These are phyloP conservation scores for Prunus kanzakura DNA, from an alignment of 306 rosid species.

Conservation along the genomic window DNA sequence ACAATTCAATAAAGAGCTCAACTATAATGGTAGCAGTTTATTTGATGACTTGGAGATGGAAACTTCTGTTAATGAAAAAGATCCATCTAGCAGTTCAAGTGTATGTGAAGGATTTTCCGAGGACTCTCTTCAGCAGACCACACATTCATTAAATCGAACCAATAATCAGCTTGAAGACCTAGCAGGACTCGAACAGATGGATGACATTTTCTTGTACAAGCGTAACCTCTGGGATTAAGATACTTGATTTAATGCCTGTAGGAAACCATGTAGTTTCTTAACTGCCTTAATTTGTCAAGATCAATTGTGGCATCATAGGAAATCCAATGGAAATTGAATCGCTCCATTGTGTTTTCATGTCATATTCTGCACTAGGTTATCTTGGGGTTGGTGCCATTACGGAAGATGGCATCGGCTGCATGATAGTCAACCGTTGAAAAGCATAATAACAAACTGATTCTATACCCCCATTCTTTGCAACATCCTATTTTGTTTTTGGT, in stretches of 20 bases:
- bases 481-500: conserved; percentile 25
- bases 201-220: conserved; percentile 78
- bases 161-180: conserved; percentile 49
- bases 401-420: neutral
- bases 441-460: conserved; percentile 20
- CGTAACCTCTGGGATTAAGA: conserved; percentile 67
- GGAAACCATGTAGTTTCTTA: conserved; percentile 41
- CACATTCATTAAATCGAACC: conserved; percentile 27
- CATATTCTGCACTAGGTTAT: conserved; percentile 29
- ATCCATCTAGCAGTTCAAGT: conserved; percentile 53
- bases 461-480: conserved; percentile 23
- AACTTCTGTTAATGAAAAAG: conserved; percentile 39
- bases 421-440: conserved; percentile 23
- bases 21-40: conserved; percentile 34
- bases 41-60: conserved; percentile 41
- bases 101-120: conserved; percentile 45
- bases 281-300: conserved; percentile 34
- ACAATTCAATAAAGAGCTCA: conserved; percentile 30
- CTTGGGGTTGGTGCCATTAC: conserved; percentile 25
- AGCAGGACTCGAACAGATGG: conserved; percentile 48
- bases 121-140: conserved; percentile 38
- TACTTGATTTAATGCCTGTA: conserved; percentile 55
- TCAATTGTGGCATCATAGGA: conserved; percentile 32
- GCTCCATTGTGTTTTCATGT: conserved; percentile 42
- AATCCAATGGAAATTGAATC: conserved; percentile 45